Conservation (phyloP, 805 yeast species). For the Wickerhamomyces hampshirensis region DNA sequence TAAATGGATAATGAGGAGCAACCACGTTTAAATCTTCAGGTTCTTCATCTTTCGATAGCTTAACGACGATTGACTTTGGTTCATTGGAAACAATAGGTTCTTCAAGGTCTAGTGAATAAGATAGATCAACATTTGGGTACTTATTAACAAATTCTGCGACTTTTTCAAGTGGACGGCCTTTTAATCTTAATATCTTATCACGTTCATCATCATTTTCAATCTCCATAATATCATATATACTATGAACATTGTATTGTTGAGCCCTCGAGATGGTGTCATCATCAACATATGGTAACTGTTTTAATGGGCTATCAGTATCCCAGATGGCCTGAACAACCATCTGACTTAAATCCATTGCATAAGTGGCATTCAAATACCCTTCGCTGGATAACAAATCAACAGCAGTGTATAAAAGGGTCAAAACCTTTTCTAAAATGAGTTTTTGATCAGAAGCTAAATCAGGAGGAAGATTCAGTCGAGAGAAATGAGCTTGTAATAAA, state of each 20-base stretch:
- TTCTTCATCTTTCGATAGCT: constrained; percentile 70
- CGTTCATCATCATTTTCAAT: constrained; percentile 74
- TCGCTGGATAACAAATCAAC: constrained; percentile 77
- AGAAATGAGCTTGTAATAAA: constrained; percentile 76
- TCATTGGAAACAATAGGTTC: constrained; percentile 43
- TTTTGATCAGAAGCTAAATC: constrained; percentile 59
- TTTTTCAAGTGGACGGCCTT: constrained; percentile 44
- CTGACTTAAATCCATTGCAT: constrained; percentile 84
- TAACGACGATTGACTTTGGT: constrained; percentile 42
- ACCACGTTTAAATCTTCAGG: constrained; percentile 59
- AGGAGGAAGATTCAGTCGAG: constrained; percentile 55
- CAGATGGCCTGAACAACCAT: constrained; percentile 85
- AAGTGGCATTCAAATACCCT: constrained; percentile 71
- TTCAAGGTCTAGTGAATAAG: constrained; percentile 43
- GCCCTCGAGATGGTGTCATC: constrained; percentile 51
- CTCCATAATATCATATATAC: constrained; percentile 74
- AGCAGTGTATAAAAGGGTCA: constrained; percentile 56
- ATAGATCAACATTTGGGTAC: constrained; percentile 80
- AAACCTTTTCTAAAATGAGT: constrained; percentile 41
- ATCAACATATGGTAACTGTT: constrained; percentile 73
- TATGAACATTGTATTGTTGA: constrained; percentile 47
- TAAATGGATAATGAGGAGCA: constrained; percentile 53
- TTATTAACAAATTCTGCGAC: constrained; percentile 88
- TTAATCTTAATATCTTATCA: constrained; percentile 53
- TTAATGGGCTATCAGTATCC: constrained; percentile 73